phyloP scores from a whole-genome alignment of 805 yeast species.

The Candida insectalens region DNA sequence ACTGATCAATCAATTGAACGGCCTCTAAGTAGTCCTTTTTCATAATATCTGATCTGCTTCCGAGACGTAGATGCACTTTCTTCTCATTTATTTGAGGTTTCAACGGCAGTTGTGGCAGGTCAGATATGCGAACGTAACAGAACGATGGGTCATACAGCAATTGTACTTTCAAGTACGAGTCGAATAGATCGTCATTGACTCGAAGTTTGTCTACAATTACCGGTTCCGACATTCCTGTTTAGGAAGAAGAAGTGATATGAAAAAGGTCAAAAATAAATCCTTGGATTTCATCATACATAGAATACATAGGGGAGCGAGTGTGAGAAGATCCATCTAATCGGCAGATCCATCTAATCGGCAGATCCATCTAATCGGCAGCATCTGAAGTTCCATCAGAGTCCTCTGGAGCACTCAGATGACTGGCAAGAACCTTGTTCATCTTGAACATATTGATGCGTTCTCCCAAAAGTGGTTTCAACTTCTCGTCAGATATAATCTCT shows the following conservation, averaged over 20 bases:
- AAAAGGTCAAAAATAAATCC: too few species aligned
- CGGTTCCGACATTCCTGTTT: too few species aligned
- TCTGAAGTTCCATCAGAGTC: too few species aligned
- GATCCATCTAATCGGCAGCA: too few species aligned
- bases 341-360: too few species aligned
- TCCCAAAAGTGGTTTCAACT: slow-evolving; percentile 49
- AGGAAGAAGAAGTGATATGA: too few species aligned
- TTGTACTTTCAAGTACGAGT: slow-evolving; percentile 18
- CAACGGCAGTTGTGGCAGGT: slow-evolving; percentile 11
- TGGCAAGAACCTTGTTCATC: slow-evolving; percentile 47
- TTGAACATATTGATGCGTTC: slow-evolving; percentile 47
- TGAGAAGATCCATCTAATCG: too few species aligned
- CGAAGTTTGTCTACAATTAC: too few species aligned
- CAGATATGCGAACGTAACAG: slow-evolving; percentile 11
- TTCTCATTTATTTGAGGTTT: slow-evolving; percentile 11
- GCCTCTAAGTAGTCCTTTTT: slow-evolving; percentile 14
- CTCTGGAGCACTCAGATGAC: too few species aligned
- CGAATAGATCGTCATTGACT: slow-evolving; percentile 17
- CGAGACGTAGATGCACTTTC: slow-evolving; percentile 15
- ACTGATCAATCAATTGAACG: slow-evolving; percentile 6
- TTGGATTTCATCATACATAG: too few species aligned
- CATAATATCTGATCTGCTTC: slow-evolving; percentile 14
- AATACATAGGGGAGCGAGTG: too few species aligned
- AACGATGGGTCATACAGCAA: slow-evolving; percentile 15
- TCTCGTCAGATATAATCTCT: slow-evolving; percentile 55